These are phyloP conservation scores for Allium cepa DNA, from an alignment of 106 monocot genomes.

Conservation along the genomic window DNA sequence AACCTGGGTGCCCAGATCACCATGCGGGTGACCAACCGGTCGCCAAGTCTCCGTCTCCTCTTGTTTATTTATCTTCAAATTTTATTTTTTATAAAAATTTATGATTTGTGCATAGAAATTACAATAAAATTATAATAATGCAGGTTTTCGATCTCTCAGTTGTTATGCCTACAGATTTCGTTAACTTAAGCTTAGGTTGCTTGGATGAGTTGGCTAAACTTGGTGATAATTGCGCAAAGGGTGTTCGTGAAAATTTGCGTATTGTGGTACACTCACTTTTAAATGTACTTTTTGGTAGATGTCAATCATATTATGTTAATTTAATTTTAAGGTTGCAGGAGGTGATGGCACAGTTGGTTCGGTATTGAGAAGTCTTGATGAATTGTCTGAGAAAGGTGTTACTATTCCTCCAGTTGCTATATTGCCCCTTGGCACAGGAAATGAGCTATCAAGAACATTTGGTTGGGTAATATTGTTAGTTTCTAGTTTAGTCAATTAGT, in stretches of 20 bases:
- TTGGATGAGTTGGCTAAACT: constrained; percentile 77
- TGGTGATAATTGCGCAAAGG: constrained; percentile 62
- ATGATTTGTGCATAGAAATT: background rate
- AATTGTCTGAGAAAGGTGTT: constrained; percentile 53
- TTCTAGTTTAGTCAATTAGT: background rate
- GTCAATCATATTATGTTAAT: background rate
- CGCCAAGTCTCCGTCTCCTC: too few species aligned
- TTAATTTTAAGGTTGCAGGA: constrained; percentile 76
- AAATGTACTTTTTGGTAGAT: background rate
- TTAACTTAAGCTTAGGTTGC: constrained; percentile 65
- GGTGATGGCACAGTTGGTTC: constrained; percentile 99
- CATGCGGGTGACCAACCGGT: too few species aligned
- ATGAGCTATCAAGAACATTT: constrained; percentile 94
- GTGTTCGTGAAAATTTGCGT: constrained; percentile 65
- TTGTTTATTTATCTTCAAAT: background rate
- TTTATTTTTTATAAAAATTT: too few species aligned
- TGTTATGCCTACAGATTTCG: constrained; percentile 73
- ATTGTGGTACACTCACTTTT: constrained; percentile 54
- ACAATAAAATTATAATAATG: background rate
- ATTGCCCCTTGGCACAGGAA: constrained; percentile 97
- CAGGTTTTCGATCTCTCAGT: constrained; percentile 92
- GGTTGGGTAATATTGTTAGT: constrained; percentile 64
- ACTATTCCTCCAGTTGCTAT: constrained; percentile 90
- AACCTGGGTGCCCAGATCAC: too few species aligned
- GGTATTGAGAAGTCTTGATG: constrained; percentile 75